Conservation (phyloP, 257 asterid species). For the Capsicum chinense region DNA sequence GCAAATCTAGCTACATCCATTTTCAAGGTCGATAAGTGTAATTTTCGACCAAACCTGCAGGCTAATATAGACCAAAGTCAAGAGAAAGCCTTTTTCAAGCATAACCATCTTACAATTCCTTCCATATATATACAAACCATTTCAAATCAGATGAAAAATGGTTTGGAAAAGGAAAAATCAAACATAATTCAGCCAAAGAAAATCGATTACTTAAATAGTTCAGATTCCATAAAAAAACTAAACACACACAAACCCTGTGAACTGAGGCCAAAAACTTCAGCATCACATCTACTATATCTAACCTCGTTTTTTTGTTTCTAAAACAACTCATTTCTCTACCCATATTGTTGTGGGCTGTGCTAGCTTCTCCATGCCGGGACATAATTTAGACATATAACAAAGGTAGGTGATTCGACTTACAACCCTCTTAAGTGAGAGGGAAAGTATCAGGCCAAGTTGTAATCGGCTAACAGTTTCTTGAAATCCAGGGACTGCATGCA, state of each 20-base stretch:
- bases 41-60: background rate
- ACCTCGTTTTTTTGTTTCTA: background rate
- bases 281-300: conserved; percentile 19
- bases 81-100: background rate
- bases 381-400: conserved; percentile 38
- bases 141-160: conserved; percentile 15
- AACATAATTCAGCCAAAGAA: background rate
- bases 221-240: background rate
- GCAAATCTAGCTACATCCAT: background rate
- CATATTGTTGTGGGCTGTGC: conserved; percentile 36
- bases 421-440: conserved; percentile 11
- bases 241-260: conserved; percentile 19
- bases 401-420: conserved; percentile 31
- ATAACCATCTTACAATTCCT: conserved; percentile 10
- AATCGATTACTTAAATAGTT: background rate
- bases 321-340: conserved; percentile 38
- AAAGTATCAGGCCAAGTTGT: conserved; percentile 35
- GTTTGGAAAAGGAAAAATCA: background rate
- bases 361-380: conserved; percentile 40
- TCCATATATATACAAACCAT: background rate
- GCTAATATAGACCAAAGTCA: background rate
- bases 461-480: conserved; percentile 37
- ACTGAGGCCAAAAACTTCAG: conserved; percentile 11
- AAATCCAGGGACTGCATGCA: conserved; percentile 38
- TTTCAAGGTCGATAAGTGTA: background rate